Base-by-base conservation (phyloP, 805 yeast species). In the Lachancea sp. region DNA sequence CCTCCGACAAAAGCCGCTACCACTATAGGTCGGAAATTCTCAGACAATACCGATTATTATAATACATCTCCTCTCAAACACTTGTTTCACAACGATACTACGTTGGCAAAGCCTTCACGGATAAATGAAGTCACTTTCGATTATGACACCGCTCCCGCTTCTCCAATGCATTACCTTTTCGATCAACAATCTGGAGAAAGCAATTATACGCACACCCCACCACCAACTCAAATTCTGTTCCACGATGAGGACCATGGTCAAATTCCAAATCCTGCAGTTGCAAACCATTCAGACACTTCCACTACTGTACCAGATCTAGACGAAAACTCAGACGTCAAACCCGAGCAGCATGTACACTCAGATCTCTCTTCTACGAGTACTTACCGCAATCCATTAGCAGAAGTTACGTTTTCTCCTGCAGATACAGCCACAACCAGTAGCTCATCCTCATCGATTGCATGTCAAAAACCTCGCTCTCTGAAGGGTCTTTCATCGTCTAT, bases 61-160 rank as follows among this genome's bases (percentile, higher is more conserved):
- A 59, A 61, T 34, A 50, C 58, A 1, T 59, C 64, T 8, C 65
- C 65, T 7, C 45, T 61, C 38, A 61, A 58, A 31, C 58, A 61
- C 42, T 37, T 56, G n/a, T 58, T 34, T 36, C 43, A 35, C 36
- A 40, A 30, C 32, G 43, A 40, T 23, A 29, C 43, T 8, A 35
- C 43, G 36, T 16, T 40, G 38, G 33, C 34, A 5, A 31, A 32
- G 28, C 37, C 42, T 12, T 38, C 34, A 2, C 23, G 37, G 25
- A 33, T 38, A 13, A 38, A 38, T 26, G 37, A 38, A 24, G 42
- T 38, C 32, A 38, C 42, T 26, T 32, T 38, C 16, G 39, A 36
- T 9, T 32, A 21, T 19, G 39, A 36, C 25, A 22, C 39, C n/a
- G 21, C 33, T 7, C 38, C 42, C 6, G 17, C 38, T 16, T 20